Percentiles rank a stretch among this genome's conserved stretches.
Conservation (phyloP, 805 yeast genomes). For the Kazachstania viticola region DNA sequence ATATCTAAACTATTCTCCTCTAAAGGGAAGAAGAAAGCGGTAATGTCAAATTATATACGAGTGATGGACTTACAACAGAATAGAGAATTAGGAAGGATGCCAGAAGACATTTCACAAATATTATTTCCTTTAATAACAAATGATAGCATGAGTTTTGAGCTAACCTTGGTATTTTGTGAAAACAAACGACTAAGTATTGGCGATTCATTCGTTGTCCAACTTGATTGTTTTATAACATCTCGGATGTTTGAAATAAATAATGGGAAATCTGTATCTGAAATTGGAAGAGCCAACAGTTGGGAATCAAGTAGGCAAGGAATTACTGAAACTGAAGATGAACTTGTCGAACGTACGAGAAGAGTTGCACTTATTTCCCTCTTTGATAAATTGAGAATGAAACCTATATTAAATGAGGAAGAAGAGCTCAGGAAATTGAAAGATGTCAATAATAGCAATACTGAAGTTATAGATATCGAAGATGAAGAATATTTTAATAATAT, state of each 20-base stretch:
- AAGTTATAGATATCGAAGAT: slow-evolving; percentile 28
- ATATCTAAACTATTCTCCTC: slow-evolving; percentile 12
- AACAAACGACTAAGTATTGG: slow-evolving; percentile 51
- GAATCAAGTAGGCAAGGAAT: slow-evolving; percentile 10
- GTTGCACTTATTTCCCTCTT: slow-evolving; percentile 45
- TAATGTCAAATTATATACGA: slow-evolving; percentile 27
- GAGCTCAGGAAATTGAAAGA: slow-evolving; percentile 5
- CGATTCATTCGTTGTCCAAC: slow-evolving; percentile 57
- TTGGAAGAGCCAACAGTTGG: slow-evolving; percentile 1
- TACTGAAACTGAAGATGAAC: slow-evolving; percentile 44
- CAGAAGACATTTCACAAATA: slow-evolving; percentile 55
- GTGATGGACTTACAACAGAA: slow-evolving; percentile 19
- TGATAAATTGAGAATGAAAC: slow-evolving; percentile 31
- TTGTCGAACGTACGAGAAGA: slow-evolving; percentile 40
- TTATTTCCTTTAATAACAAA: slow-evolving; percentile 51
- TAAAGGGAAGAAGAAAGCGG: slow-evolving; percentile 13
- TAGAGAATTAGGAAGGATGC: slow-evolving; percentile 66
- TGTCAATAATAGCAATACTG: slow-evolving; percentile 10
- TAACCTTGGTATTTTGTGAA: slow-evolving; percentile 48
- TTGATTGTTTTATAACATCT: slow-evolving; percentile 51
- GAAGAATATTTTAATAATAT: slow-evolving; percentile 18
- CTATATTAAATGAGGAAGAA: slow-evolving; percentile 10
- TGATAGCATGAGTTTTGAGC: slow-evolving; percentile 42
- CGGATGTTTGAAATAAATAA: slow-evolving; percentile 15
- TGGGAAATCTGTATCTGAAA: slow-evolving; percentile 4